A percentile compares a stretch with the other conserved stretches of the same genome.
Evolutionary conservation across 176 grass and related monocot genomes (phyloP).

Genomic region (Echinochloa phyllopogon): DNA sequence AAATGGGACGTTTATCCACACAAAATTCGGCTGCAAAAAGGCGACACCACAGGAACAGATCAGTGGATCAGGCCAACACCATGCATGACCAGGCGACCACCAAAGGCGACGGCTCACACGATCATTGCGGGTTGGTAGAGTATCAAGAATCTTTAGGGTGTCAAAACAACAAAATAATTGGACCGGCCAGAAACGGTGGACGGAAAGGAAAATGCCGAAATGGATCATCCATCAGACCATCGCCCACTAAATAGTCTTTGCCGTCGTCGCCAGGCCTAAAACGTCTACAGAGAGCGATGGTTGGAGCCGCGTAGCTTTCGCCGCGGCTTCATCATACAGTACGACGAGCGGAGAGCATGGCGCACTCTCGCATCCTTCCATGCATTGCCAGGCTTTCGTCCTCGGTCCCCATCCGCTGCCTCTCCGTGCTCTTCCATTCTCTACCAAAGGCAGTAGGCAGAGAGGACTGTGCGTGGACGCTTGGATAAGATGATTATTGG

Average conservation of each 20-base stretch:
- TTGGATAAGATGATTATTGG: conserved; percentile 14
- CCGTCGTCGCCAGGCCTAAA: conserved; percentile 16
- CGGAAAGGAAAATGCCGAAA: neutral
- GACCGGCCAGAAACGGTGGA: neutral
- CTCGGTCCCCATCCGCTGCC: conserved; percentile 24
- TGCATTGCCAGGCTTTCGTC: conserved; percentile 28
- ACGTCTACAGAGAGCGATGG: conserved; percentile 5
- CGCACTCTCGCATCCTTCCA: neutral
- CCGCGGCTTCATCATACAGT: conserved; percentile 8
- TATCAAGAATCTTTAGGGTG: neutral
- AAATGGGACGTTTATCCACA: neutral
- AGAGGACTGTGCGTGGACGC: neutral
- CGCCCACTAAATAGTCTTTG: conserved; percentile 34
- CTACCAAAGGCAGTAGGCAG: neutral
- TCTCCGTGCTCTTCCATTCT: neutral
- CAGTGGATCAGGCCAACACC: neutral
- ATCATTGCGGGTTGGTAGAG: conserved; percentile 4
- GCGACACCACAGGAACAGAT: neutral
- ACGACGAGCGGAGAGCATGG: neutral
- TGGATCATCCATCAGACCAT: neutral
- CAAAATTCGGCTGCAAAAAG: neutral
- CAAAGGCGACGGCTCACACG: neutral
- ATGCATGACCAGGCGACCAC: neutral
- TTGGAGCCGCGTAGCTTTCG: conserved; percentile 49
- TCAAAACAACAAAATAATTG: neutral